Percentiles rank a stretch among this genome's conserved stretches.
Conservation (phyloP, 371 early-diverging fungal genomes). For the Rhizopus microsporus region DNA sequence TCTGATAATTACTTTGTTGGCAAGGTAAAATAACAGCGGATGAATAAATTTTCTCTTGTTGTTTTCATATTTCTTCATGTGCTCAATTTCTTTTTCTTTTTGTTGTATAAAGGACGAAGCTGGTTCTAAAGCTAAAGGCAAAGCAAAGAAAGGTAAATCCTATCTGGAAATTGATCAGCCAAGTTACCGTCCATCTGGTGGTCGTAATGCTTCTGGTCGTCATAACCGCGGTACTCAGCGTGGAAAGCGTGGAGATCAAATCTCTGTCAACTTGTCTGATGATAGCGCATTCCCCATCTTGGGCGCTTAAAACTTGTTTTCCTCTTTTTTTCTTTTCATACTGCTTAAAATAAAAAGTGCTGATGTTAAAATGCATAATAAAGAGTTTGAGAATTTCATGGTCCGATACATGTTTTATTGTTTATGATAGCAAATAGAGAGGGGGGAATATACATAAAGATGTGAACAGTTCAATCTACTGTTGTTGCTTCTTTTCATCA, state of each 20-base stretch:
- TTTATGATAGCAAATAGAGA: too few relatives aligned
- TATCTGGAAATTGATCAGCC: conserved; percentile 38
- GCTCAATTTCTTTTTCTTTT: neutral
- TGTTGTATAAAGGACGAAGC: conserved; percentile 15
- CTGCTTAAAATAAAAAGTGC: too few relatives aligned
- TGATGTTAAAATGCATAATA: too few relatives aligned
- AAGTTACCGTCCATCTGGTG: conserved; percentile 32
- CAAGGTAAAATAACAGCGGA: conserved; percentile 61
- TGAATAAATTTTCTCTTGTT: neutral
- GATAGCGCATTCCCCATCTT: conserved; percentile 75
- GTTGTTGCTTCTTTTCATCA: conserved; percentile 36
- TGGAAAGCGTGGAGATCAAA: conserved; percentile 35
- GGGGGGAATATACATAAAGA: too few relatives aligned
- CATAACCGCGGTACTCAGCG: conserved; percentile 31
- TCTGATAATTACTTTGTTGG: conserved; percentile 62
- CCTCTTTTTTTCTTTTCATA: too few relatives aligned
- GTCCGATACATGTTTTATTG: too few relatives aligned
- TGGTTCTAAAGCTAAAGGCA: conserved; percentile 25
- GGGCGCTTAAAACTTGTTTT: conserved; percentile 42
- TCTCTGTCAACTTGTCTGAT: conserved; percentile 69
- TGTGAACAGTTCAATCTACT: neutral
- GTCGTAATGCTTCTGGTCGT: conserved; percentile 25
- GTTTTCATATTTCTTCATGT: conserved; percentile 4
- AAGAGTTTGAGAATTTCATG: too few relatives aligned
- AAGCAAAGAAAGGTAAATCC: conserved; percentile 41